Base-by-base conservation (phyloP, 768 basidiomycete species). In the Gymnopilus dilepis region DNA sequence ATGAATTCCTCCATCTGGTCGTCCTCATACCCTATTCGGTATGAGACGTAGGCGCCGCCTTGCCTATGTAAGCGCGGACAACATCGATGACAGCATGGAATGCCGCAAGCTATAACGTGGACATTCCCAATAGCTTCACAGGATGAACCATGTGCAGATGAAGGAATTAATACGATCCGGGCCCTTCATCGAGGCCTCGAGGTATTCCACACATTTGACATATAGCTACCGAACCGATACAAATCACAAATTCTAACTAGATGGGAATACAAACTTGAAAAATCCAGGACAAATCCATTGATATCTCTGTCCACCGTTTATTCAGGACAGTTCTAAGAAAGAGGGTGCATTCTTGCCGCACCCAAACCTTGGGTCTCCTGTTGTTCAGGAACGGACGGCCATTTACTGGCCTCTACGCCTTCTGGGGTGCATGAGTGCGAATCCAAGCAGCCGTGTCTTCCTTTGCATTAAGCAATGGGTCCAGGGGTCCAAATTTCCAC, bases 391-490 rank as follows among this genome's bases (percentile, higher is more conserved):
- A 31, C 6, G 19, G 3, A n/a, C 7, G 15, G 28, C 12, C 13
- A 28, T 5, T 22, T 24, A 6, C 34, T 17, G 40, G 22, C 17
- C n/a, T 56, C 50, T 42, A 58, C n/a, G 19, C 34, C 42, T 28
- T 5, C 31, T 47, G 54, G 22, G 84, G 81, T 58, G 94, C 81
- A 72, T 89, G 79, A 43, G 78, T 75, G 69, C 80, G 79, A 21
- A 88, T 84, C 93, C 94, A 96, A 5, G 60, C 64, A 0, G 84
- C 83, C 1, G 92, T 94, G 41, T 83, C 84, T 42, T 75, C 73
- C 2, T 80, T 86, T 38, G 91, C 84, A 67, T 96, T 97, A 58
- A 94, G 77, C 43, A 89, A 68, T 0, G 89, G 85, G 66, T 96
- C 86, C 21, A 96, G 72, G 1, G 76, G 72, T 26, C 80, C 78